Percentiles rank a stretch among this genome's conserved stretches.
Conservation (phyloP, 108 stramenopile species). For the Cyclostephanos tholiformis region DNA sequence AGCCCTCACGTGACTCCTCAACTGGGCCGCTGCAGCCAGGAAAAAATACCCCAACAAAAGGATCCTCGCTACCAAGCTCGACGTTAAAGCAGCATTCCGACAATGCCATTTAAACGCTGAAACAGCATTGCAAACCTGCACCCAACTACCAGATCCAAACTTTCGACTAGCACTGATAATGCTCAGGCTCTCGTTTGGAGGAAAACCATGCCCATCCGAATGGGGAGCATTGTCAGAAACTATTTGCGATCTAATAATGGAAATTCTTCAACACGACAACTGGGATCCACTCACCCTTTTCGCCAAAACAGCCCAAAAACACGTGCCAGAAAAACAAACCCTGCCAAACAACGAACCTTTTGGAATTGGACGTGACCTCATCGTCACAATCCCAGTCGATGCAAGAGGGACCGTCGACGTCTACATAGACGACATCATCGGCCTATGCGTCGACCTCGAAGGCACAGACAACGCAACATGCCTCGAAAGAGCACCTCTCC, state of each 20-base stretch:
- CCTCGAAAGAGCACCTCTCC: not conserved
- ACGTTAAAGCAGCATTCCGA: slow-evolving; percentile 10
- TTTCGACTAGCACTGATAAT: slow-evolving; percentile 17
- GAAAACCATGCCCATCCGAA: slow-evolving; percentile 15
- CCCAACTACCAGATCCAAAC: too few species aligned
- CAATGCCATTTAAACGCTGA: not conserved
- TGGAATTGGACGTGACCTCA: not conserved
- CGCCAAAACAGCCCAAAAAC: not conserved
- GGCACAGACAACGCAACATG: not conserved
- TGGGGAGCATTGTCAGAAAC: slow-evolving; percentile 9
- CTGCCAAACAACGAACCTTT: not conserved
- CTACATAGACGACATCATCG: not conserved
- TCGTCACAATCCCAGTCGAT: slow-evolving; percentile 13
- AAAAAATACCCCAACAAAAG: not conserved
- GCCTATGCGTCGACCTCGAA: not conserved
- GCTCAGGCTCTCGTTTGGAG: slow-evolving; percentile 30
- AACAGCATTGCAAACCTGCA: slow-evolving; percentile 9
- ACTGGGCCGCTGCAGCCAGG: slow-evolving; percentile 11
- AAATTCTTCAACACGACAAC: not conserved
- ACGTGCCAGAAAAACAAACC: not conserved
- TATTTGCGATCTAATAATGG: slow-evolving; percentile 13
- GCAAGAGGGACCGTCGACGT: not conserved
- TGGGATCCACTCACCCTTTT: slow-evolving; percentile 2
- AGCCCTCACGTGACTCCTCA: not conserved
- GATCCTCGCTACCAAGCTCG: slow-evolving; percentile 10